Percentiles rank a stretch among this genome's conserved stretches.
Evolutionary conservation across 2,329 filamentous ascomycete genomes (phyloP).

Genomic region (Colletotrichum sp.): DNA sequence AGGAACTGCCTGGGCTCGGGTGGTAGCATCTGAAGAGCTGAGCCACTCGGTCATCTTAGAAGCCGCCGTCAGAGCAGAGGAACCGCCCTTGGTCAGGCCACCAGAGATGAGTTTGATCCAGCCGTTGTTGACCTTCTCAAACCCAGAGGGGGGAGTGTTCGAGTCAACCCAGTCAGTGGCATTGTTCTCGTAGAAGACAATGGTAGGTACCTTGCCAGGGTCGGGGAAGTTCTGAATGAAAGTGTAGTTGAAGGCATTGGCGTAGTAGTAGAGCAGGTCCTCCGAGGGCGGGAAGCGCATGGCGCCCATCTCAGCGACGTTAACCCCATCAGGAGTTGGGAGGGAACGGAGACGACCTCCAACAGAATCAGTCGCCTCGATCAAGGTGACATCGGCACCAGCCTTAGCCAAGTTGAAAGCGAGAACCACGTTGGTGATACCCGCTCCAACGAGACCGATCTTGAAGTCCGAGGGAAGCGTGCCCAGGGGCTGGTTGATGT

Average conservation of each 20-base stretch:
- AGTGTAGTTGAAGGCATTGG: not conserved
- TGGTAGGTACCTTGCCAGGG: not conserved
- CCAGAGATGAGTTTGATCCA: not conserved
- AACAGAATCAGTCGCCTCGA: not conserved
- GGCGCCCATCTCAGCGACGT: constrained; percentile 3
- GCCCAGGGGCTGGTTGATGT: not conserved
- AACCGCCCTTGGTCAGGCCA: not conserved
- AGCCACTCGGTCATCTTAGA: not conserved
- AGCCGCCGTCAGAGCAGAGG: not conserved
- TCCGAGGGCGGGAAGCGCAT: not conserved
- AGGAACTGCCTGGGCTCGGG: not conserved
- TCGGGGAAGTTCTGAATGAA: constrained; percentile 2
- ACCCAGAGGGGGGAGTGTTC: not conserved
- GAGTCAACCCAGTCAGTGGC: not conserved
- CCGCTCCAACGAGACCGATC: not conserved
- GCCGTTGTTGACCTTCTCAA: not conserved
- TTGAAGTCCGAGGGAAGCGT: not conserved
- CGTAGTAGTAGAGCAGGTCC: constrained; percentile 4
- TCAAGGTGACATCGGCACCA: not conserved
- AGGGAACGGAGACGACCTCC: not conserved
- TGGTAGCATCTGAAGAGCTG: not conserved
- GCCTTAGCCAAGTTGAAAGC: not conserved
- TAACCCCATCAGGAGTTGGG: not conserved
- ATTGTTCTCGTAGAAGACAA: not conserved
- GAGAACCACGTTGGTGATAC: not conserved